Conservation (phyloP, 371 early-diverging fungal species). For the Circinella umbellata region DNA sequence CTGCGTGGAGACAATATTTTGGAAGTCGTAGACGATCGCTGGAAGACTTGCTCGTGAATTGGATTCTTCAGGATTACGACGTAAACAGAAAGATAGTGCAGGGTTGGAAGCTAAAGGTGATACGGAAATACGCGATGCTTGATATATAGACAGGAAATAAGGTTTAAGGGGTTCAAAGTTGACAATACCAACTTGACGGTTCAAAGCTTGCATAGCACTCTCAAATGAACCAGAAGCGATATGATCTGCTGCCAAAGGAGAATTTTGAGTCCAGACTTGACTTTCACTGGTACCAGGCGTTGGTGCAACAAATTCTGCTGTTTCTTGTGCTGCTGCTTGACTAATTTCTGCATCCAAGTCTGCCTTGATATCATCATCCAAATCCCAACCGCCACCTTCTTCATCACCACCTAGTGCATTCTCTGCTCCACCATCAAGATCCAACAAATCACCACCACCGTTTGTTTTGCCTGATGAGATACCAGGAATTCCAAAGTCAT, state of each 20-base stretch:
- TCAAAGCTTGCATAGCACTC: slow-evolving; percentile 89
- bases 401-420: slow-evolving; percentile 33
- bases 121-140: slow-evolving; percentile 74
- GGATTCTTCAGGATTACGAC: slow-evolving; percentile 65
- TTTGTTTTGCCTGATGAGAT: slow-evolving; percentile 10
- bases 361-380: slow-evolving; percentile 68
- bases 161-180: slow-evolving; percentile 91
- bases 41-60: slow-evolving; percentile 62
- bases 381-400: slow-evolving; percentile 58
- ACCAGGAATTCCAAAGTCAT: slow-evolving; percentile 37
- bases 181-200: slow-evolving; percentile 86
- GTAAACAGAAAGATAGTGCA: slow-evolving; percentile 63
- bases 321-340: slow-evolving; percentile 67
- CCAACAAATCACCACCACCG: slow-evolving; percentile 29
- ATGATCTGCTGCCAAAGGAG: slow-evolving; percentile 85
- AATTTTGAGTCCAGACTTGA: slow-evolving; percentile 83
- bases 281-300: slow-evolving; percentile 72
- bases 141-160: slow-evolving; percentile 81
- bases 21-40: slow-evolving; percentile 59
- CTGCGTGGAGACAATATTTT: slow-evolving; percentile 50
- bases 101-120: slow-evolving; percentile 67
- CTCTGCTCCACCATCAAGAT: slow-evolving; percentile 51
- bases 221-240: slow-evolving; percentile 94
- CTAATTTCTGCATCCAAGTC: slow-evolving; percentile 66
- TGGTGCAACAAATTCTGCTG: slow-evolving; percentile 71